Base-by-base conservation (phyloP, 495 filamentous ascomycete species). In the Penicillium paradoxum region DNA sequence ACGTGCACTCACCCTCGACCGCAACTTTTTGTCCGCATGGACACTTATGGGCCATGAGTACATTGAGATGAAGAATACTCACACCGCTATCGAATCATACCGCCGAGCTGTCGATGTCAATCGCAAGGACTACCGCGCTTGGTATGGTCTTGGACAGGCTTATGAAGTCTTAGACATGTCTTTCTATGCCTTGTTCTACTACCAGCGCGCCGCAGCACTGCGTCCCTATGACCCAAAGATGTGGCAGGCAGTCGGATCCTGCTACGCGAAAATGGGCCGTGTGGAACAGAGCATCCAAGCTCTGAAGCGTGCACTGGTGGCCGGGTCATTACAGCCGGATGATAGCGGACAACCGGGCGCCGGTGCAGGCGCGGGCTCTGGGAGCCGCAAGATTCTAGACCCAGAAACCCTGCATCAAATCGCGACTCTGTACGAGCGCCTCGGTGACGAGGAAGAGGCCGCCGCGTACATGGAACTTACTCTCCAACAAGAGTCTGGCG, bases 41-140 rank as follows among this genome's bases (percentile, higher is more conserved):
- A 99, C 91, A 1, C 77, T 99, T 0, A 99, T 99, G 95, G 95
- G 95, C 8, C 95, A 97, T 66, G 95, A 99, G 65, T 99, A 97
- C 67, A 89, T 97, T 30, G 95, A 99, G 66, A 86, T 99, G 74
- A 99, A 97, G 62, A 99, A 99, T 62, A 99, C 95, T 0, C 95
- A 99, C 61, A 91, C 95, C 0, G 95, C 95, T 14, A 97, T 99
- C 55, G 95, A 99, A 67, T 91, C 87, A 9, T 99, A 99, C 62
- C 86, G 95, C 4, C 86, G 95, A 14, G 95, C 95, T 1, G 95
- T 99, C 4, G 95, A 97, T 58, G 86, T 92, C 63, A 97, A 99
- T 66, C 85, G 93, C 38, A 88, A 91, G 64, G 95, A 99, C 64
- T 97, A 97, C 70, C 87, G 95, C 44, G 95, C 95, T 14, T 99